Evolutionary conservation across 164 flowering plant species (phyloP), one percentile per base, ranked within the genome.

Genomic region (Echeveria elegans): DNA sequence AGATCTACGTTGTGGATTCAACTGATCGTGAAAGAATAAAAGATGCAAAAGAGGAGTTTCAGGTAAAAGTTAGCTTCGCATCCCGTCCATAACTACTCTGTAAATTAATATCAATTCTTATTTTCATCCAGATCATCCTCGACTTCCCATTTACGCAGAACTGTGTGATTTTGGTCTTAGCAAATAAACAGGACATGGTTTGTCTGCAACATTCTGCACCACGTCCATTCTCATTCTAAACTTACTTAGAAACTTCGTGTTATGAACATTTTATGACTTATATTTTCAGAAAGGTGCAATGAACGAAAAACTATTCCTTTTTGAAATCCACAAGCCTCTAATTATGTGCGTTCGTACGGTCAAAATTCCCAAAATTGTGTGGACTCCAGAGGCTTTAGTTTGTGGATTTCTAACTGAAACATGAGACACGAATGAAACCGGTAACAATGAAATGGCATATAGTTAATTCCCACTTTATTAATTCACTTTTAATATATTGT

Each of bases 1-100:
- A 92, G 99, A 95, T 95, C 70, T 95, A 92, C 80, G 99, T 91
- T 72, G 99, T 95, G 64, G 99, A 95, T 81, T 89, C 97, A 67
- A 75, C 92, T 83, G 99, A 95, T 72, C 80, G 97, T 59, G 99
- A 95, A 76, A 87, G 97, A 77, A 90, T 95, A 71, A 92, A 82
- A n/a, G n/a, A n/a, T n/a, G n/a, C n/a, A n/a, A n/a, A n/a, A 73
- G 82, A 77, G 37, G 97, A 92, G 76, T 90, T 95, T 80, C 99
- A 94, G 97, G 99, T 94, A 50, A 18, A 1, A 38, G 12, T 38
- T 23, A 19, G 10, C 38, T 2, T 8, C 2, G 11, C 28, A 36
- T 31, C 26, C 23, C 38, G 19, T 28, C 16, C 16, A 8, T 31
- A 53, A 26, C 60, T 18, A 24, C 4, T 6, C 40, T 40, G 58